Evolutionary conservation across 345 rosid genomes (phyloP), one percentile per base, ranked within the genome.

Genomic region (Orychophragmus violaceus): DNA sequence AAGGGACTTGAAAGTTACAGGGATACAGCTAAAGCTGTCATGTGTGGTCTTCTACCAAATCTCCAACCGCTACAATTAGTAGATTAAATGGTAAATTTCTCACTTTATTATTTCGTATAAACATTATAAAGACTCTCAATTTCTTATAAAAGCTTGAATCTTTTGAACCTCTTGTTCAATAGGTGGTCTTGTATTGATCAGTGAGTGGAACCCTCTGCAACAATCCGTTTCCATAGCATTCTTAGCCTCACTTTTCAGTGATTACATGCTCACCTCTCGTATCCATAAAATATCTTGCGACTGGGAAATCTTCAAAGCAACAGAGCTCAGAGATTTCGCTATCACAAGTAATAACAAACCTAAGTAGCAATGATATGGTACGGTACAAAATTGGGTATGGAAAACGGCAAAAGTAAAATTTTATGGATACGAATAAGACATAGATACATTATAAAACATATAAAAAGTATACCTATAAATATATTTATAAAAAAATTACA

Each of bases 161-260:
- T n/a, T n/a, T n/a, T n/a, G n/a, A 5, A 28, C 17, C 8, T 32
- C 6, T 14, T 63, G 6, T 27, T 37, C 18, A 14, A 59, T 81
- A 94, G 99, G 85, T 77, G 99, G 99, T 79, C 97, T 95, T 70
- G 68, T 95, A 80, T 81, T 85, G 95, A 83, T 95, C 58, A 86
- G 89, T 52, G 78, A 88, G 23, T 95, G 97, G 99, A 84, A 91
- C 75, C 58, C 87, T 22, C 54, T 94, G 73, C 99, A 94, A 76
- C 96, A 94, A 70, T 89, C 99, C 2, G 83, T 82, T 55, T 95
- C 97, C 21, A 79, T 96, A 48, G 99, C 96, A 8, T 91, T 95
- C 76, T 83, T 95, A 79, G 97, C 95, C 7, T 56, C 87, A 14
- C 76, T 95, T 3, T 95, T 83, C 81, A 84, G 97, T 30, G 97